These are phyloP conservation scores for Aegle marmelos DNA, from an alignment of 345 rosid species.

Conservation along the genomic window DNA sequence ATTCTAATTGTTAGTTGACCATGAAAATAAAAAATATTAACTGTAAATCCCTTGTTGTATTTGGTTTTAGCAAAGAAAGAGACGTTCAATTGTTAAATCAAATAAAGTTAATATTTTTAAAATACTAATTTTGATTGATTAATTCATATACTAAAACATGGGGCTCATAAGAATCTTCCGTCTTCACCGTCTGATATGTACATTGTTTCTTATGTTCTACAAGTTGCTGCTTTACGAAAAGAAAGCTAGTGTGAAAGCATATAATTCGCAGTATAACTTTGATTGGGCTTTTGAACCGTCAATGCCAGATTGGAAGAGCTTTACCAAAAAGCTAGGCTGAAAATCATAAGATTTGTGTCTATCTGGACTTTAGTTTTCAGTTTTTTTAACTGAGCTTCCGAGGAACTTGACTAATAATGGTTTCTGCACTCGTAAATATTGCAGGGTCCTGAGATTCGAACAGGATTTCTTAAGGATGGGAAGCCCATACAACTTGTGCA, in stretches of 20 bases:
- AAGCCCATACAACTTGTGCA: constrained; percentile 30
- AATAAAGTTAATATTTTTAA: neutral
- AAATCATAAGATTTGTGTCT: no score
- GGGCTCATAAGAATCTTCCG: no score
- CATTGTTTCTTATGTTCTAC: neutral
- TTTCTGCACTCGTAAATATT: neutral
- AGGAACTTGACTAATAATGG: neutral
- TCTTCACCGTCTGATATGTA: neutral
- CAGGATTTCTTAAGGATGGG: constrained; percentile 33
- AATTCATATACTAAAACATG: neutral
- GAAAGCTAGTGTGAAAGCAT: neutral
- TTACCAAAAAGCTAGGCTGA: no score
- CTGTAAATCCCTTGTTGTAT: neutral
- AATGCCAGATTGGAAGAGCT: neutral
- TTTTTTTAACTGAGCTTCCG: neutral
- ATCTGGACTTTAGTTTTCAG: neutral
- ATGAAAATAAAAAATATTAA: neutral
- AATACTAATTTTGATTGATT: neutral
- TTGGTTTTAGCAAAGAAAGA: neutral
- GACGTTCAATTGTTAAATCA: neutral
- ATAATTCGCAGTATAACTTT: neutral
- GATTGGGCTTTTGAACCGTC: neutral
- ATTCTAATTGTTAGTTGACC: neutral
- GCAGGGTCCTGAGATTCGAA: constrained; percentile 40
- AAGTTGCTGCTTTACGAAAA: neutral